These are phyloP conservation scores for Hypoxylon sp. DNA, from an alignment of 2,329 filamentous ascomycete genomes.

Conservation along the genomic window DNA sequence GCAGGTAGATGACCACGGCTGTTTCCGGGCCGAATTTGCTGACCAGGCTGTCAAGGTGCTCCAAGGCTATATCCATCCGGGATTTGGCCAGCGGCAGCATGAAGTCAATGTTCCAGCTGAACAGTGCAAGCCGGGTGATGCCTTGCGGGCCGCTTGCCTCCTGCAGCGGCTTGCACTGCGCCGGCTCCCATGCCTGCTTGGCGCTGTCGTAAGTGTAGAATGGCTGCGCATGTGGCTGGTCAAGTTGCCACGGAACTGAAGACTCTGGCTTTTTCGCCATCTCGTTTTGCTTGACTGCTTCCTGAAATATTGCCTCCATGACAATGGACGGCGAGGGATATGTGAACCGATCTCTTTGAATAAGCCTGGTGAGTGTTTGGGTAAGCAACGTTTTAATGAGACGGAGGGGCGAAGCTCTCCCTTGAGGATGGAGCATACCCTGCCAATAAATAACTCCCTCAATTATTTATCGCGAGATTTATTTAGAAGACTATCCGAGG, in stretches of 20 bases:
- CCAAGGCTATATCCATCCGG: conserved; percentile 47
- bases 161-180: conserved; percentile 3
- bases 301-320: conserved; percentile 45
- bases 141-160: neutral
- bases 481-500: too few species aligned
- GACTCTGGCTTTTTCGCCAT: conserved; percentile 24
- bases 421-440: neutral
- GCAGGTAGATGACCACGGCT: conserved; percentile 60
- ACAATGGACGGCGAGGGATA: neutral
- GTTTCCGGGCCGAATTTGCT: conserved; percentile 26
- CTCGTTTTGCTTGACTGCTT: conserved; percentile 38
- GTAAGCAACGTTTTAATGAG: neutral
- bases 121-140: conserved; percentile 44
- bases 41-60: conserved; percentile 40
- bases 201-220: conserved; percentile 41
- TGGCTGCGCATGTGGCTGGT: conserved; percentile 46
- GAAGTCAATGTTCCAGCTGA: conserved; percentile 53
- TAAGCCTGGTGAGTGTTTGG: neutral
- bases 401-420: neutral
- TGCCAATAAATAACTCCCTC: too few species aligned
- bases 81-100: conserved; percentile 46
- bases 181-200: conserved; percentile 39
- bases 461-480: too few species aligned
- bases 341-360: neutral
- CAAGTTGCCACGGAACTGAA: conserved; percentile 43